Conservation (phyloP, 2,329 filamentous ascomycete genomes). For the Arthroderma sp. region DNA sequence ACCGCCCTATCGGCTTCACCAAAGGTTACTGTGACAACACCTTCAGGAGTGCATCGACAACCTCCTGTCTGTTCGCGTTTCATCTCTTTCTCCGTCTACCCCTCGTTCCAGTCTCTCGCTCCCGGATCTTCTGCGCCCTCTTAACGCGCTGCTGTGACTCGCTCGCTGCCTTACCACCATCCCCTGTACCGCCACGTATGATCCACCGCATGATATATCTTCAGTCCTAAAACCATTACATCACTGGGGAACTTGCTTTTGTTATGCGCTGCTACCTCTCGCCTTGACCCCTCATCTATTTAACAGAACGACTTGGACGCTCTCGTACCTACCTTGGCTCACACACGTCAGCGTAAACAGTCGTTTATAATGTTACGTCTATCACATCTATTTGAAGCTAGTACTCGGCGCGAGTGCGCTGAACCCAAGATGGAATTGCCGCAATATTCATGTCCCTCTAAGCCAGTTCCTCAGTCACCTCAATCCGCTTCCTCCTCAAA, state of each 20-base stretch:
- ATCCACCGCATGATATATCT: not conserved
- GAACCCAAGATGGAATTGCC: conserved; percentile 15
- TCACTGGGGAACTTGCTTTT: not conserved
- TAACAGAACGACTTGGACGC: not conserved
- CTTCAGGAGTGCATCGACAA: not conserved
- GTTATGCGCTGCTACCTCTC: not conserved
- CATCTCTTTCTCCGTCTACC: not conserved
- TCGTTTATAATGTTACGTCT: conserved; percentile 21
- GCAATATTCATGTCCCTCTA: not conserved
- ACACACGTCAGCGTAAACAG: not conserved
- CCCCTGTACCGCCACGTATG: not conserved
- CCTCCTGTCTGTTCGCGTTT: not conserved
- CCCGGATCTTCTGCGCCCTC: not conserved
- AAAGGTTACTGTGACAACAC: not conserved
- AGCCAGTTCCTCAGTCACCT: conserved; percentile 19
- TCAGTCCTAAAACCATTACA: not conserved
- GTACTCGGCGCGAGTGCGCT: conserved; percentile 17
- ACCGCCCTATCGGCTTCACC: too few species aligned
- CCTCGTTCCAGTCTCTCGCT: not conserved
- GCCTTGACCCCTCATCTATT: not conserved
- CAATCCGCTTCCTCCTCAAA: conserved; percentile 23
- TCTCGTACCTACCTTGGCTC: not conserved
- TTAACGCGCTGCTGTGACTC: not conserved
- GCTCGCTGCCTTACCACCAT: not conserved
- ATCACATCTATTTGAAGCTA: conserved; percentile 23